phyloP scores from a whole-genome alignment of 306 rosid species.

The Dryas octopetala region DNA sequence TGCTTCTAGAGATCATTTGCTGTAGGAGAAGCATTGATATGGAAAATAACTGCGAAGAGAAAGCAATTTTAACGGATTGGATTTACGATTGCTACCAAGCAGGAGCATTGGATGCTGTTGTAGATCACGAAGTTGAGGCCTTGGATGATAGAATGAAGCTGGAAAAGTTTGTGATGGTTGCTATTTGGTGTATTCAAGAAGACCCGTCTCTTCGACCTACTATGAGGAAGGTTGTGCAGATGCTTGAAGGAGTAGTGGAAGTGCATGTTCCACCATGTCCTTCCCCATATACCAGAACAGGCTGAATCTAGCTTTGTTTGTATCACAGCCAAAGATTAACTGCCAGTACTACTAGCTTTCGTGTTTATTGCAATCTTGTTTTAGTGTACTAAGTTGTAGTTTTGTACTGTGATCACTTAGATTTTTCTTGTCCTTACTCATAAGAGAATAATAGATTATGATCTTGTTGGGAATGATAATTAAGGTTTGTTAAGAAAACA shows the following conservation, averaged over 20 bases:
- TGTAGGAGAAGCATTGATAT: constrained; percentile 30
- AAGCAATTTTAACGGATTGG: constrained; percentile 18
- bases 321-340: neutral
- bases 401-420: no score
- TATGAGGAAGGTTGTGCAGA: constrained; percentile 34
- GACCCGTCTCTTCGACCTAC: constrained; percentile 26
- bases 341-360: no score
- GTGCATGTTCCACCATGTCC: constrained; percentile 39
- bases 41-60: neutral
- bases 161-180: constrained; percentile 18
- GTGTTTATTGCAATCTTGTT: no score
- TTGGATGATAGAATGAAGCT: constrained; percentile 14
- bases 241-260: constrained; percentile 43
- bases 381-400: neutral
- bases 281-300: constrained; percentile 8
- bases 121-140: constrained; percentile 13
- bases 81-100: constrained; percentile 24
- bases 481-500: no score
- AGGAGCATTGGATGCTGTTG: neutral
- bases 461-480: neutral
- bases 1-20: constrained; percentile 37
- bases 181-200: constrained; percentile 42
- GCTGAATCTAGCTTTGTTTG: neutral
- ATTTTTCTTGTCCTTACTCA: no score
- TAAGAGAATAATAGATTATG: neutral